A percentile compares a stretch with the other conserved stretches of the same genome.
Conservation (phyloP, 495 filamentous ascomycete genomes). For the Elaphomyces granulatus region DNA sequence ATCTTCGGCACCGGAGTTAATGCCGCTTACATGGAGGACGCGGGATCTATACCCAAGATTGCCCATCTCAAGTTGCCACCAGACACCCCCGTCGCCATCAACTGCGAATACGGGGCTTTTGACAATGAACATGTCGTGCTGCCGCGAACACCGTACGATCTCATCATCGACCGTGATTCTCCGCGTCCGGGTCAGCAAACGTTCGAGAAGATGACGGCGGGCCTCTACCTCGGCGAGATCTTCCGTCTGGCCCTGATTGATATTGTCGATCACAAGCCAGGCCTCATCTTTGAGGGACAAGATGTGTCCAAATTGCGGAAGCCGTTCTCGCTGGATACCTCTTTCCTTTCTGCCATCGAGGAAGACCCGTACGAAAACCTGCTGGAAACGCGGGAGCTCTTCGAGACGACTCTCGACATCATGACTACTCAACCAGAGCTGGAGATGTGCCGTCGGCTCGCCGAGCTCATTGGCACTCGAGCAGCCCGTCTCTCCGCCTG, state of each 20-base stretch:
- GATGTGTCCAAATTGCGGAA: conserved; percentile 65
- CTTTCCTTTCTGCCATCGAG: conserved; percentile 91
- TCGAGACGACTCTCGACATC: conserved; percentile 59
- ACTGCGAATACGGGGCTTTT: conserved; percentile 98
- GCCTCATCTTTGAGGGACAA: conserved; percentile 70
- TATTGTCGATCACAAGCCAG: conserved; percentile 60
- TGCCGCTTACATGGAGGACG: conserved; percentile 93
- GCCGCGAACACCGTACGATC: conserved; percentile 71
- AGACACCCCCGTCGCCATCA: conserved; percentile 87
- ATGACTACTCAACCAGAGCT: conserved; percentile 55
- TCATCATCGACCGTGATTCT: conserved; percentile 80
- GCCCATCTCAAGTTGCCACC: conserved; percentile 86
- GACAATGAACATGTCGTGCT: conserved; percentile 93
- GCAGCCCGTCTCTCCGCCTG: conserved; percentile 86
- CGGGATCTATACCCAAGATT: conserved; percentile 83
- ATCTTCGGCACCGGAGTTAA: conserved; percentile 99
- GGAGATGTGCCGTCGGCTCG: conserved; percentile 72
- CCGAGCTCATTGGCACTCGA: conserved; percentile 88
- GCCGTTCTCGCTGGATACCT: conserved; percentile 77
- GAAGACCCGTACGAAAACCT: conserved; percentile 93
- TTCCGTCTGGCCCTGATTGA: conserved; percentile 84
- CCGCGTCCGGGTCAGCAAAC: conserved; percentile 90
- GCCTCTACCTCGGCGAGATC: conserved; percentile 88
- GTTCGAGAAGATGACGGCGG: conserved; percentile 97
- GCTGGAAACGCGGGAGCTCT: conserved; percentile 67